Evolutionary conservation across 345 rosid genomes (phyloP), one percentile per base, ranked within the genome.

Genomic region (Trapa incisa): DNA sequence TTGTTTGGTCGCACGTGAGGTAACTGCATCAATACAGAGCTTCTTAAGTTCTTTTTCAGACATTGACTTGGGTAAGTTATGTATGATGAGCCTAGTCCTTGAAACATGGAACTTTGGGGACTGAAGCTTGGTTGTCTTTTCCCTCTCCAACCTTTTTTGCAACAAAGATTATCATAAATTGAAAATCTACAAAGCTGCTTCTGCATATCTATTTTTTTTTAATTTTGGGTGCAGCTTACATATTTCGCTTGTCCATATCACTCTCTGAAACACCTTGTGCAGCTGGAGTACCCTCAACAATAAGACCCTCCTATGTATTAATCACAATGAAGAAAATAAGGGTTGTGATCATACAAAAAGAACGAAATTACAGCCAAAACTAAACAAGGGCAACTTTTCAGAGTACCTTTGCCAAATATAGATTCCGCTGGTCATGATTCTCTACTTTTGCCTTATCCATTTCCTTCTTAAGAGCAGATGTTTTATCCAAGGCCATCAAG

Each of bases 101-200:
- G 97, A 87, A 47, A 91, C 95, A 73, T 89, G 99, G 68, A 89
- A 91, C 73, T 94, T 94, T 6, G 92, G 99, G 70, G 99, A 94
- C 70, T 77, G 83, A 71, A 94, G 99, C 82, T 86, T 94, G 32
- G 80, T 81, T 82, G 69, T 82, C 87, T 88, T 94, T 76, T 81
- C 86, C 82, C 86, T 91, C 47, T 89, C 86, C 77, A 94, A 75
- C 76, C 99, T 94, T 89, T 9, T 32, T 58, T 58, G 10, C 72
- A 80, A 54, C 15, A 53, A 39, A 61, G 68, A 62, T 67, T 66
- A 71, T 9, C 61, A 65, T 36, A 15, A 72, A 13, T 11, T 65
- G 58, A 6, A 7, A 5, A 41, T 14, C 22, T 2, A 50, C 4
- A 15, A 10, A 58, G 1, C 37, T 58, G 38, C 63, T 29, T 17